phyloP scores from a whole-genome alignment of 2,329 filamentous ascomycete species.

The Fusarium sp. region DNA sequence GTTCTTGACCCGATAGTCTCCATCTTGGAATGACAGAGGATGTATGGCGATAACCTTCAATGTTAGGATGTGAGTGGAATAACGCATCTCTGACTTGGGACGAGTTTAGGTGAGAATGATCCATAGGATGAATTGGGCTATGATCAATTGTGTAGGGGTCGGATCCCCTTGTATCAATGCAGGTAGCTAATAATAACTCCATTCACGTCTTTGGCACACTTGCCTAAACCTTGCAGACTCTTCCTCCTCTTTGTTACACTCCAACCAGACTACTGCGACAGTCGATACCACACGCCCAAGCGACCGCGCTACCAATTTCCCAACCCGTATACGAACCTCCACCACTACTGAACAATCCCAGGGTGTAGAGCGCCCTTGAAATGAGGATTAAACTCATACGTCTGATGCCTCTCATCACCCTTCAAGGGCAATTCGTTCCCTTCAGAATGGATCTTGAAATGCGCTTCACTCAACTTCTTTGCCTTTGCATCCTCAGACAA shows the following conservation, averaged over 20 bases:
- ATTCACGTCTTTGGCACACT: background rate
- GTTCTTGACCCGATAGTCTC: background rate
- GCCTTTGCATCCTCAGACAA: background rate
- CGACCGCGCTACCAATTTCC: background rate
- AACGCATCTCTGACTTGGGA: background rate
- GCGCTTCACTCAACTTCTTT: constrained; percentile 7
- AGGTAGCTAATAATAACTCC: too few relatives aligned
- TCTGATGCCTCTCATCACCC: constrained; percentile 32
- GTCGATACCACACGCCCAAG: background rate
- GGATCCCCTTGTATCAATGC: too few relatives aligned
- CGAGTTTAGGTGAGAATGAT: background rate
- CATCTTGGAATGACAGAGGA: background rate
- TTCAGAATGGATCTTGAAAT: constrained; percentile 23
- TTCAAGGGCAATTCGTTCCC: background rate
- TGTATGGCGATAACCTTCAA: too few relatives aligned
- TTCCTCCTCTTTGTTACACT: background rate
- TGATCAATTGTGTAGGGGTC: too few relatives aligned
- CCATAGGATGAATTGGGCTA: background rate
- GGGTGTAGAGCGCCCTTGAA: constrained; percentile 7
- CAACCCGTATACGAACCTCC: background rate
- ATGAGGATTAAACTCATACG: constrained; percentile 33
- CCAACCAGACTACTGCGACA: background rate
- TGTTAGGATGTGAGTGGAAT: background rate
- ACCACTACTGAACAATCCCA: background rate
- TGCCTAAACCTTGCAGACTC: background rate